phyloP scores from a whole-genome alignment of 257 asterid species.

The Rauvolfia tetraphylla region DNA sequence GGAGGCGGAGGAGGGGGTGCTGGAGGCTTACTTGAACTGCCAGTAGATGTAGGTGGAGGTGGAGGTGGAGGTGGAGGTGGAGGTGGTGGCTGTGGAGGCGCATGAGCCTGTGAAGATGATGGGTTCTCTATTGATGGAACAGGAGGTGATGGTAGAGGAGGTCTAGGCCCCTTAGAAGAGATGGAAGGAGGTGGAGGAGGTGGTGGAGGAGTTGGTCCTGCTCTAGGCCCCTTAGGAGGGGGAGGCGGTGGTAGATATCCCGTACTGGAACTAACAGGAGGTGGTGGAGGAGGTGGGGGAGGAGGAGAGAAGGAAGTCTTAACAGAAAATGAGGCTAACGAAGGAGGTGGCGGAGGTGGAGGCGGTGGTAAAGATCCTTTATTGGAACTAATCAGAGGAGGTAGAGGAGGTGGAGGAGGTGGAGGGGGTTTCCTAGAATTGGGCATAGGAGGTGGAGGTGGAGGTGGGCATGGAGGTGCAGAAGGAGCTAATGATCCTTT shows the following conservation, averaged over 20 bases:
- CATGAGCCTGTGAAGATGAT: conserved; percentile 23
- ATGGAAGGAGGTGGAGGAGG: conserved; percentile 15
- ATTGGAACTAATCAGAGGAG: conserved; percentile 15
- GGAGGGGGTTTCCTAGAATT: conserved; percentile 14
- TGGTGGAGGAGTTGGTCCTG: conserved; percentile 24
- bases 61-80: conserved; percentile 35
- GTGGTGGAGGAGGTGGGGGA: conserved; percentile 9
- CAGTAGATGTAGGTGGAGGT: conserved; percentile 31
- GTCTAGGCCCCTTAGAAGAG: conserved; percentile 18
- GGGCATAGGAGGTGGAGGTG: conserved; percentile 22
- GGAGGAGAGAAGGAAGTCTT: conserved; percentile 15
- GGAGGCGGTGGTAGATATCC: neutral
- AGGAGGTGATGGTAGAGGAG: conserved; percentile 25
- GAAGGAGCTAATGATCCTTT: neutral
- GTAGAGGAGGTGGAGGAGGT: conserved; percentile 28
- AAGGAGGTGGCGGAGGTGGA: conserved; percentile 17
- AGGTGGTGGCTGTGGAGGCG: conserved; percentile 32
- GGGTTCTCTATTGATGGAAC: conserved; percentile 13
- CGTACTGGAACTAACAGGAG: too few species aligned
- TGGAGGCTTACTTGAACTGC: neutral
- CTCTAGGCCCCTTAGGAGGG: neutral
- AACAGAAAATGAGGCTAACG: neutral
- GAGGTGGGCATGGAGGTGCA: conserved; percentile 25
- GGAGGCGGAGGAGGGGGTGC: conserved; percentile 39
- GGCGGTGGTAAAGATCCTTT: conserved; percentile 3